A percentile compares a stretch with the other conserved stretches of the same genome.
phyloP scores from a whole-genome alignment of 768 basidiomycete genomes.

The Mycena pura region DNA sequence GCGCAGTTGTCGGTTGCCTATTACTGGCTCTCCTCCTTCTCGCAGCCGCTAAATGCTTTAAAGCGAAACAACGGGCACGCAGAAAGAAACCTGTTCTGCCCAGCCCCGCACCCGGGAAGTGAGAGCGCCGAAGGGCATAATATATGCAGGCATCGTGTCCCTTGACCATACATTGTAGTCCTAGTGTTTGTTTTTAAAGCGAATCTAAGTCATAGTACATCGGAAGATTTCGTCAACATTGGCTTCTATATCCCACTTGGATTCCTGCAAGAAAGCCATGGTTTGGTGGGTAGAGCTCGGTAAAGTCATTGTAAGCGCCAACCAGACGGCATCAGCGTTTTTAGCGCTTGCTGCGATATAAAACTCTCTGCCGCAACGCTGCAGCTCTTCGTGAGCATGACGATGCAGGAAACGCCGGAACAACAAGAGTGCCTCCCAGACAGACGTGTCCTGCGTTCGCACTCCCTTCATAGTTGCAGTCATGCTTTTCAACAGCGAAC shows the following conservation, averaged over 20 bases:
- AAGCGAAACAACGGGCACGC: too few relatives aligned
- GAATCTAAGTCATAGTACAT: too few relatives aligned
- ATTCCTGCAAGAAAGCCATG: slow-evolving; percentile 57
- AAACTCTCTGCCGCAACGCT: slow-evolving; percentile 65
- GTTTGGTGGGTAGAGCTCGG: slow-evolving; percentile 42
- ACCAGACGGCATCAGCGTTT: slow-evolving; percentile 88
- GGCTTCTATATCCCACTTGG: slow-evolving; percentile 67
- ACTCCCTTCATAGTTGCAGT: slow-evolving; percentile 69
- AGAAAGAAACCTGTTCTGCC: too few relatives aligned
- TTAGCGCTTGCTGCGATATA: slow-evolving; percentile 64
- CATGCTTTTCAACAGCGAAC: slow-evolving; percentile 79
- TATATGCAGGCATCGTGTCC: neutral
- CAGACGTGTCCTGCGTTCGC: slow-evolving; percentile 67
- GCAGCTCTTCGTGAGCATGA: slow-evolving; percentile 76
- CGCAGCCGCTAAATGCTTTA: too few relatives aligned
- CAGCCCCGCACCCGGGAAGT: too few relatives aligned
- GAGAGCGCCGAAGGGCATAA: too few relatives aligned
- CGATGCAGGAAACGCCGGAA: slow-evolving; percentile 80
- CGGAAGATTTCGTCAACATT: slow-evolving; percentile 48
- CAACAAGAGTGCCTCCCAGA: slow-evolving; percentile 83
- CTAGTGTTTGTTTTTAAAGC: neutral
- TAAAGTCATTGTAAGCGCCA: slow-evolving; percentile 66
- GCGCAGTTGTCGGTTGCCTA: too few relatives aligned
- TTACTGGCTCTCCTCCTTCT: too few relatives aligned
- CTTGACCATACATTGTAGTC: neutral